Conservation (phyloP, 768 basidiomycete species). For the Russula vinacea region DNA sequence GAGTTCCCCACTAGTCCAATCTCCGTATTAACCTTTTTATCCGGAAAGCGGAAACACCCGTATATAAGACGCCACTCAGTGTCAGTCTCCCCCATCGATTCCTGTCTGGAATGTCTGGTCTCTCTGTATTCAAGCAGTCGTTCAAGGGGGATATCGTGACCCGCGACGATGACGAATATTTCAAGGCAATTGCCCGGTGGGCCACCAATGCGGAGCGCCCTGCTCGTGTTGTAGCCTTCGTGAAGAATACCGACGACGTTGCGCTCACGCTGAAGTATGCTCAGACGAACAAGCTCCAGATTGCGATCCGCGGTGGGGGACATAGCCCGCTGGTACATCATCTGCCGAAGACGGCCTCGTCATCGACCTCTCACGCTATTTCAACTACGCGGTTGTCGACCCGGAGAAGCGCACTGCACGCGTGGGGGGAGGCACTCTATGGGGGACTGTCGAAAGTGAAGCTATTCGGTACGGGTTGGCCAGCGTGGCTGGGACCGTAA, state of each 20-base stretch:
- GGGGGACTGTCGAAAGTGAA: slow-evolving; percentile 46
- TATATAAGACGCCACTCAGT: neutral
- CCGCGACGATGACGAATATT: slow-evolving; percentile 40
- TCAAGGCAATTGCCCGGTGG: slow-evolving; percentile 44
- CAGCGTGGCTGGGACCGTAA: slow-evolving; percentile 47
- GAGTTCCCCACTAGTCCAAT: too few species aligned
- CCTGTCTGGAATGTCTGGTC: too few species aligned
- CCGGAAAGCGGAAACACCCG: too few species aligned
- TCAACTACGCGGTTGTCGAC: slow-evolving; percentile 42
- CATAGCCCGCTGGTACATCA: slow-evolving; percentile 46
- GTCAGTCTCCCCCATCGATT: too few species aligned
- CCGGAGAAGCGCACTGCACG: slow-evolving; percentile 40
- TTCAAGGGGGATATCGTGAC: slow-evolving; percentile 48
- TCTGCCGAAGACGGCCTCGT: slow-evolving; percentile 48
- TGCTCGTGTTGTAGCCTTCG: slow-evolving; percentile 45
- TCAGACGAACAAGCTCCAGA: slow-evolving; percentile 36
- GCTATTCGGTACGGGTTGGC: slow-evolving; percentile 47
- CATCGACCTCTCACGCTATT: slow-evolving; percentile 47
- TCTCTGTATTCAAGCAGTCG: slow-evolving; percentile 19
- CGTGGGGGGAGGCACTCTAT: slow-evolving; percentile 48
- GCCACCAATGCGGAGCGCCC: slow-evolving; percentile 40
- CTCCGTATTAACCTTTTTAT: too few species aligned
- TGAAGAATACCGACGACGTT: slow-evolving; percentile 44
- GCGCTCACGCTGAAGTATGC: slow-evolving; percentile 40
- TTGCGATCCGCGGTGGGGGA: slow-evolving; percentile 49